Evolutionary conservation across 2,329 filamentous ascomycete species (phyloP).

Genomic region (Trichoderma afroharzianum): DNA sequence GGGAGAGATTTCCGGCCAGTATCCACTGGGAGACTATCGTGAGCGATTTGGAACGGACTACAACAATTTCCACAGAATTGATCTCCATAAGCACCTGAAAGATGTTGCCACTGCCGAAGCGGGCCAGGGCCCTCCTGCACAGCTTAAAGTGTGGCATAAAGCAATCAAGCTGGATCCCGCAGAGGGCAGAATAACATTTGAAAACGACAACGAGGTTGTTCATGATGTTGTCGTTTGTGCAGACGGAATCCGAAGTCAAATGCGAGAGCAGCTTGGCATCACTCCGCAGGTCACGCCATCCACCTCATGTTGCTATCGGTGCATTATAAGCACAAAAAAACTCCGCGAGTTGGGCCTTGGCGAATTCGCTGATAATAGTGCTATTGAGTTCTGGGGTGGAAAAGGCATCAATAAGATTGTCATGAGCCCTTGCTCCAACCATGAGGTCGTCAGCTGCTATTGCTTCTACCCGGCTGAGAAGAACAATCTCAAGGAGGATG

Average conservation of each 20-base stretch:
- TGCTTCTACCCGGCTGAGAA: slow-evolving; percentile 61
- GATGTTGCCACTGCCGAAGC: slow-evolving; percentile 47
- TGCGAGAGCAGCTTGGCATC: slow-evolving; percentile 54
- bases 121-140: slow-evolving; percentile 50
- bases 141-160: slow-evolving; percentile 51
- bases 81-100: slow-evolving; percentile 60
- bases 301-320: slow-evolving; percentile 55
- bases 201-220: slow-evolving; percentile 42
- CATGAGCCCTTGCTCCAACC: slow-evolving; percentile 60
- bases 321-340: slow-evolving; percentile 54
- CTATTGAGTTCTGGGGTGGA: slow-evolving; percentile 65
- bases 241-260: slow-evolving; percentile 59
- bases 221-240: slow-evolving; percentile 59
- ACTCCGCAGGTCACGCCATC: slow-evolving; percentile 50
- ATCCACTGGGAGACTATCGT: slow-evolving; percentile 58
- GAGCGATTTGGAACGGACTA: slow-evolving; percentile 57
- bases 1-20: slow-evolving; percentile 56
- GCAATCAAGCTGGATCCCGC: slow-evolving; percentile 48
- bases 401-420: slow-evolving; percentile 60
- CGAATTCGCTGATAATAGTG: slow-evolving; percentile 53
- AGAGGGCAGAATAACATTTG: slow-evolving; percentile 46
- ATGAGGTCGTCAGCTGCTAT: slow-evolving; percentile 59
- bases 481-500: slow-evolving; percentile 54
- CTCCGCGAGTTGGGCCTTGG: slow-evolving; percentile 52
- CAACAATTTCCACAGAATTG: slow-evolving; percentile 62